Percentiles rank a stretch among this genome's conserved stretches.
phyloP scores from a whole-genome alignment of 2,329 filamentous ascomycete genomes.

The Calonectria ilicicola region DNA sequence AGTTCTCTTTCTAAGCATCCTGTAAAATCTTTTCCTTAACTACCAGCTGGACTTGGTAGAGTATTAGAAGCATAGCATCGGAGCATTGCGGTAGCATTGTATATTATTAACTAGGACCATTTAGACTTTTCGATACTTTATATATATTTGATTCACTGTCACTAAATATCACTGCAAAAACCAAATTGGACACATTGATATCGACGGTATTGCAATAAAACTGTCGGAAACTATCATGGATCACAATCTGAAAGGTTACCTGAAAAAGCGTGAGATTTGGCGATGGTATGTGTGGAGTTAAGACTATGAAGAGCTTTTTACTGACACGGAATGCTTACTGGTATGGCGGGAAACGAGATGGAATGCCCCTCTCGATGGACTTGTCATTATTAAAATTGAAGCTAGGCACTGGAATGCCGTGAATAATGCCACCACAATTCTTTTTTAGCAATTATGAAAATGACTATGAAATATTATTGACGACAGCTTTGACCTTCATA shows the following conservation, averaged over 20 bases:
- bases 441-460: too few species aligned
- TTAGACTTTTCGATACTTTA: background rate
- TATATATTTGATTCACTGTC: background rate
- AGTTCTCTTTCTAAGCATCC: conserved; percentile 5
- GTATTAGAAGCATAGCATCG: background rate
- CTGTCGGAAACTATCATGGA: too few species aligned
- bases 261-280: too few species aligned
- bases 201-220: too few species aligned
- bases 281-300: too few species aligned
- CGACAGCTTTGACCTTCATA: too few species aligned
- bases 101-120: background rate
- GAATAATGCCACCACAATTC: background rate
- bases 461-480: too few species aligned
- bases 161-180: too few species aligned
- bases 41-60: background rate
- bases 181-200: too few species aligned
- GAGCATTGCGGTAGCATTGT: background rate
- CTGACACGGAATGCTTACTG: background rate
- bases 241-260: too few species aligned
- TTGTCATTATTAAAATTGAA: background rate
- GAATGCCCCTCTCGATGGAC: background rate
- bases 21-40: background rate
- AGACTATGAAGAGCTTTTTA: background rate
- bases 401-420: background rate
- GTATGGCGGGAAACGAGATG: background rate